Evolutionary conservation across 106 monocot genomes (phyloP).

Genomic region (Allium fistulosum): DNA sequence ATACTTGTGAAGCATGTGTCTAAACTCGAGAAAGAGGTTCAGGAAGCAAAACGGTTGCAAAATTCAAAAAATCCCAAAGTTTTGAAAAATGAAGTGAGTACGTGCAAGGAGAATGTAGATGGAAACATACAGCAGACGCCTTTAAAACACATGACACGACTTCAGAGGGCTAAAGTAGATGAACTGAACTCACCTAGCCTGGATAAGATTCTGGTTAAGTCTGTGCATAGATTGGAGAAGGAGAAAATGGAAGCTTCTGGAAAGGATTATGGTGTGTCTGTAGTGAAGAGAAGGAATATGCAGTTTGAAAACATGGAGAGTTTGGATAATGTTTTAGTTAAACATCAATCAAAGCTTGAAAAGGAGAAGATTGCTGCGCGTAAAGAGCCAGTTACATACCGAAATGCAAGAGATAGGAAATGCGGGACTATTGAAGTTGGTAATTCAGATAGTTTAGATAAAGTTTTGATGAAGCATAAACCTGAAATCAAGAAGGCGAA

Average conservation of each 20-base stretch:
- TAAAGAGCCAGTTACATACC: neutral
- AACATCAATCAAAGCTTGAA: conserved; percentile 61
- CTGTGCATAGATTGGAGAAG: conserved; percentile 43
- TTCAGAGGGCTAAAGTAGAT: conserved; percentile 49
- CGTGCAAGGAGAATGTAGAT: conserved; percentile 39
- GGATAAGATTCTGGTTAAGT: conserved; percentile 50
- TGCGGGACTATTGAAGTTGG: neutral
- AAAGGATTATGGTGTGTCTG: neutral
- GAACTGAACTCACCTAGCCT: conserved; percentile 30
- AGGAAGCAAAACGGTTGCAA: conserved; percentile 25
- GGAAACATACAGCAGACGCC: conserved; percentile 3
- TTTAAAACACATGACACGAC: conserved; percentile 26
- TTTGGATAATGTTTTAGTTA: conserved; percentile 64
- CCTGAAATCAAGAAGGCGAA: conserved; percentile 44
- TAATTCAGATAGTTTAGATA: conserved; percentile 18
- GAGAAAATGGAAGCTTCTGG: conserved; percentile 43
- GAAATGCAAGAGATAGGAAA: neutral
- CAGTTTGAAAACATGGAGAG: conserved; percentile 13
- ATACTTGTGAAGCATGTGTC: conserved; percentile 71
- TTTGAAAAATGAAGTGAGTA: no score
- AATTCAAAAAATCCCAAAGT: neutral
- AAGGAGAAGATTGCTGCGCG: conserved; percentile 39
- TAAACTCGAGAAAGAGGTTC: conserved; percentile 62
- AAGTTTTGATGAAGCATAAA: conserved; percentile 17
- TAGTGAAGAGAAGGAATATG: neutral